Conservation (phyloP, 257 asterid species). For the Petunia axillaris region DNA sequence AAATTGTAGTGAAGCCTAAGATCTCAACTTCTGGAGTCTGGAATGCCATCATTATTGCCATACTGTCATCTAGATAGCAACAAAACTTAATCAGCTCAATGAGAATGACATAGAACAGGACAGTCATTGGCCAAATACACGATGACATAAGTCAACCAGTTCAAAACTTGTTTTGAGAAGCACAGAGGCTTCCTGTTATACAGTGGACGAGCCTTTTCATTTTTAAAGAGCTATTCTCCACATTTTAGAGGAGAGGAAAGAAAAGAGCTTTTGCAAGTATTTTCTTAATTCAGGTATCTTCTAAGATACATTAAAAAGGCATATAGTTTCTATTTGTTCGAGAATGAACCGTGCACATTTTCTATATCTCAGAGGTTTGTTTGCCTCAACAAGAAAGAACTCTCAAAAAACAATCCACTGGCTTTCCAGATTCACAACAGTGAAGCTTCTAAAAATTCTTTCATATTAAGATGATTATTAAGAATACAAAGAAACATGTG, state of each 20-base stretch:
- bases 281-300: background rate
- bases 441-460: background rate
- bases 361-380: background rate
- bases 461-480: background rate
- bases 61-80: conserved; percentile 73
- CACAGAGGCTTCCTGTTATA: background rate
- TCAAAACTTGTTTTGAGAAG: background rate
- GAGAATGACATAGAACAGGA: background rate
- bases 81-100: conserved; percentile 17
- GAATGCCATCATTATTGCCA: conserved; percentile 95
- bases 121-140: background rate
- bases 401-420: too few relatives aligned
- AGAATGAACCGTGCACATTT: background rate
- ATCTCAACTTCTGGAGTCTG: conserved; percentile 81
- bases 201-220: background rate
- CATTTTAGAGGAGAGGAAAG: background rate
- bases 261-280: background rate
- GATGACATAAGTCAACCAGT: background rate
- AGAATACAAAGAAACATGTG: background rate
- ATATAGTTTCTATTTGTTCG: background rate
- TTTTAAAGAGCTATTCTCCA: background rate
- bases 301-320: background rate
- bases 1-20: conserved; percentile 85
- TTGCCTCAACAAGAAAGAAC: background rate
- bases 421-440: too few relatives aligned